These are phyloP conservation scores for Nakazawaea siamensis DNA, from an alignment of 805 yeast genomes.

Conservation along the genomic window DNA sequence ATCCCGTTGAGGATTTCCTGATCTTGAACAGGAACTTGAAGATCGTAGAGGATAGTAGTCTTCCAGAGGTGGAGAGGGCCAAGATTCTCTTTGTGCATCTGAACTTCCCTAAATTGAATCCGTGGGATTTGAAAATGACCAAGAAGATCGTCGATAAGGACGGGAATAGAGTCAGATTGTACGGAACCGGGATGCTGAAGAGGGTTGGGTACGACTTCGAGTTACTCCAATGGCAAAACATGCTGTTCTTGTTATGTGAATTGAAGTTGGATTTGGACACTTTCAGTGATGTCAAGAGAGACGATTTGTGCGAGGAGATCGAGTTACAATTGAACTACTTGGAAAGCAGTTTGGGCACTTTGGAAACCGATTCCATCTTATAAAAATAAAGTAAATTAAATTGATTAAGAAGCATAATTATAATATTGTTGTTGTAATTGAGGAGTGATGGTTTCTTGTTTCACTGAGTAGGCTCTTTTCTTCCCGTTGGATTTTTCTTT, in stretches of 20 bases:
- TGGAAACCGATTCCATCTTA: constrained; percentile 9
- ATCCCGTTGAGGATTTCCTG: constrained; percentile 54
- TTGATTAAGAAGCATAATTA: background rate
- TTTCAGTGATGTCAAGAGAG: constrained; percentile 31
- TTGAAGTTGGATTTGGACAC: constrained; percentile 33
- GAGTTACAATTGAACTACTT: constrained; percentile 35
- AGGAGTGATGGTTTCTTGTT: too few relatives aligned
- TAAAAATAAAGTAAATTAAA: background rate
- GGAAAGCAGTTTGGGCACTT: constrained; percentile 13
- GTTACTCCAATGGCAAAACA: constrained; percentile 47
- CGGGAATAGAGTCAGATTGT: constrained; percentile 44
- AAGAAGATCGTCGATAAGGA: constrained; percentile 32
- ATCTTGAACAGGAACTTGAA: constrained; percentile 19
- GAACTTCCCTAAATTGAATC: constrained; percentile 60
- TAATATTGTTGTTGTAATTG: too few relatives aligned
- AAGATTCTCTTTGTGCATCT: constrained; percentile 50
- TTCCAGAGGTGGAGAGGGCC: constrained; percentile 18
- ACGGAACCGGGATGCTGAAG: constrained; percentile 47
- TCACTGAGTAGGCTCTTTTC: too few relatives aligned
- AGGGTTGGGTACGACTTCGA: constrained; percentile 52
- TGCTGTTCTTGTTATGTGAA: constrained; percentile 48
- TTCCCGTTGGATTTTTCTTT: too few relatives aligned
- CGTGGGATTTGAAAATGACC: constrained; percentile 40
- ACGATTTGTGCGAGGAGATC: constrained; percentile 43
- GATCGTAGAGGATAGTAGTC: constrained; percentile 3